Evolutionary conservation across 192 early-diverging fungal genomes (phyloP), one percentile per base, ranked within the genome.

Genomic region (Entomortierella parvispora): DNA sequence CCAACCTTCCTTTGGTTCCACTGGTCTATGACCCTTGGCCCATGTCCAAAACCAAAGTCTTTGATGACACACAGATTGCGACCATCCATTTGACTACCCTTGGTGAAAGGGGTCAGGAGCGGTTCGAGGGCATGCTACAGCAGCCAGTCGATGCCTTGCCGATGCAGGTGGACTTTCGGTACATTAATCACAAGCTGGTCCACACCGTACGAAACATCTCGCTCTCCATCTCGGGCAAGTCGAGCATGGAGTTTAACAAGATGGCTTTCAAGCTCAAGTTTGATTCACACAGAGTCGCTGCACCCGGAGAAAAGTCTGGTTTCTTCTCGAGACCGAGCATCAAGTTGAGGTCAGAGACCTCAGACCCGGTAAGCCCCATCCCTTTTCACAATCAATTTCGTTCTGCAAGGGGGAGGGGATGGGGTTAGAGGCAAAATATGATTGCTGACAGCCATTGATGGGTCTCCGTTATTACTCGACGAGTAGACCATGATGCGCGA

Each of bases 401-500:
- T n/a, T n/a, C n/a, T n/a, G n/a, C n/a, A n/a, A n/a, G n/a, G n/a
- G n/a, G n/a, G n/a, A n/a, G n/a, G n/a, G n/a, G n/a, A n/a, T n/a
- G n/a, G n/a, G n/a, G n/a, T n/a, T n/a, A n/a, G n/a, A n/a, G n/a
- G n/a, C n/a, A n/a, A n/a, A n/a, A n/a, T n/a, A n/a, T n/a, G n/a
- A n/a, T n/a, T n/a, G n/a, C n/a, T n/a, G n/a, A n/a, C n/a, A n/a
- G n/a, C n/a, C n/a, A n/a, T n/a, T n/a, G n/a, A n/a, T n/a, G n/a
- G n/a, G n/a, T n/a, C n/a, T n/a, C n/a, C n/a, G n/a, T n/a, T n/a
- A n/a, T n/a, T n/a, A n/a, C n/a, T n/a, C n/a, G n/a, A n/a, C n/a
- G n/a, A n/a, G n/a, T n/a, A 40, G 34, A 81, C 72, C 23, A 57
- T 81, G 62, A 45, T 81, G 0, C 58, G 80, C 23, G 80, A 81